Percentiles rank a stretch among this genome's conserved stretches.
phyloP scores from a whole-genome alignment of 202 grass and related monocot species.

The Miscanthus sacchariflorus region DNA sequence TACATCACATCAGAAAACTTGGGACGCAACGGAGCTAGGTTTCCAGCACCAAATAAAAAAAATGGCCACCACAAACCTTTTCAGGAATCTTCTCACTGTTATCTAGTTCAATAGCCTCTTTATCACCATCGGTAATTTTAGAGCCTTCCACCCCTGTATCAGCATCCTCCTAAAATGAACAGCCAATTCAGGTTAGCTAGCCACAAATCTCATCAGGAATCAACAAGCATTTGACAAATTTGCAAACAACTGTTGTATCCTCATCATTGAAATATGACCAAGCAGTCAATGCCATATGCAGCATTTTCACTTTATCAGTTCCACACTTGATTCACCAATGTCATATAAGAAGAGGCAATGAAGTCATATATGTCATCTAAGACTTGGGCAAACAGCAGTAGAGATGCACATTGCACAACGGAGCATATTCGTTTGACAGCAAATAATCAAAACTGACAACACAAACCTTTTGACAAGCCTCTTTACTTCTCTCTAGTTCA shows the following conservation, averaged over 20 bases:
- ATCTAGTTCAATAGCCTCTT: conserved; percentile 1
- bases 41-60: neutral
- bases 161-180: neutral
- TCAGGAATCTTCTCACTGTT: neutral
- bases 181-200: neutral
- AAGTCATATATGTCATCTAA: conserved; percentile 8
- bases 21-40: neutral
- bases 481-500: neutral
- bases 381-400: neutral
- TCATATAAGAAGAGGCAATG: neutral
- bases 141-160: neutral
- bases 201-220: neutral
- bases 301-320: neutral
- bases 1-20: neutral
- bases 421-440: neutral
- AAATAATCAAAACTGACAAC: neutral
- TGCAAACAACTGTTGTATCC: neutral
- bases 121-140: neutral
- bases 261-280: neutral
- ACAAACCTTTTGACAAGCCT: conserved; percentile 20
- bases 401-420: neutral
- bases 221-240: neutral
- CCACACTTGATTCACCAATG: neutral
- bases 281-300: neutral
- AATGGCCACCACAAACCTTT: conserved; percentile 7